Conservation (phyloP, 257 asterid species). For the Solanum tacnaense region DNA sequence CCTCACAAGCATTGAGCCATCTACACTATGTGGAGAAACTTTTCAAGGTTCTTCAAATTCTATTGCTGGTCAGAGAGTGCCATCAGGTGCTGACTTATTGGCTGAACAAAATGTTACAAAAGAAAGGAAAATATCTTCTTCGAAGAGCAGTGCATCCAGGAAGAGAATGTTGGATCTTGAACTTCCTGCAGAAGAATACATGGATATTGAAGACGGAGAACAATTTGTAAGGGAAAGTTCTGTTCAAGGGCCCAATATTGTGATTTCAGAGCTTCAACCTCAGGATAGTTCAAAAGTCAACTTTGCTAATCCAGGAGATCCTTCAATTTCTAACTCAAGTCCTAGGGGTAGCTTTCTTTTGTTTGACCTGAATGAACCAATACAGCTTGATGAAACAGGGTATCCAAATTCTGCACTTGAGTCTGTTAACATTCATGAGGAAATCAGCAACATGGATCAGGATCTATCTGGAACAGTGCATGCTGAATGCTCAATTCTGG, state of each 20-base stretch:
- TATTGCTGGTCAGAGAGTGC: conserved; percentile 2
- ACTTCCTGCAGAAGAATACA: conserved; percentile 28
- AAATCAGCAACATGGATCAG: conserved; percentile 6
- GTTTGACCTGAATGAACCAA: conserved; percentile 69
- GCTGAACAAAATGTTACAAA: conserved; percentile 6
- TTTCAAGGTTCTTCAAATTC: conserved; percentile 19
- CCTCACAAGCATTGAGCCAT: conserved; percentile 9
- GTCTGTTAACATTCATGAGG: conserved; percentile 8
- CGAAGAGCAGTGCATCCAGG: conserved; percentile 7
- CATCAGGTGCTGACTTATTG: conserved; percentile 2
- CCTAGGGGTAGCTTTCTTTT: conserved; percentile 13
- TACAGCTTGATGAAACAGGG: conserved; percentile 26
- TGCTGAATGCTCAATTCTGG: not conserved
- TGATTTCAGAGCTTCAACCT: conserved; percentile 1
- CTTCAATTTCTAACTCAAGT: conserved; percentile 16
- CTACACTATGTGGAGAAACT: conserved; percentile 8
- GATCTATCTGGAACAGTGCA: conserved; percentile 11
- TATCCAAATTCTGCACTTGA: conserved; percentile 16
- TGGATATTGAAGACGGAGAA: conserved; percentile 25
- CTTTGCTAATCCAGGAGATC: conserved; percentile 15
- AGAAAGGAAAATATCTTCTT: conserved; percentile 11
- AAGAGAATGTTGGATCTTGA: conserved; percentile 37
- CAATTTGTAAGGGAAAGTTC: conserved; percentile 11
- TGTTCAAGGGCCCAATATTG: conserved; percentile 15
- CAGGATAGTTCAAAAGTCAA: conserved; percentile 13